Conservation (phyloP, 139 green algal genomes). For the Volvox africanus region DNA sequence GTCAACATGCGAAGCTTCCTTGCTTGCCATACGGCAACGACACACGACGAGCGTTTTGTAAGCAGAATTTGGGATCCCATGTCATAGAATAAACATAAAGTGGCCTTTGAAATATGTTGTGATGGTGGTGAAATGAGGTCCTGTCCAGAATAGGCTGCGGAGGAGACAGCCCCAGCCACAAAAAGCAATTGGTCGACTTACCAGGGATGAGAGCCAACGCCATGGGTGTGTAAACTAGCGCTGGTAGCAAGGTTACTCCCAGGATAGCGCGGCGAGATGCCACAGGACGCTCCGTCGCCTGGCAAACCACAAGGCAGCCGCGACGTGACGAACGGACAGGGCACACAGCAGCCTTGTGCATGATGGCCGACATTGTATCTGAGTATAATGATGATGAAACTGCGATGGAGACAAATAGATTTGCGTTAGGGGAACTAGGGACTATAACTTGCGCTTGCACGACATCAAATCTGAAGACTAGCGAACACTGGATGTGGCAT, state of each 20-base stretch:
- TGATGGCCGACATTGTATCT: background rate
- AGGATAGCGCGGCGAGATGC: slow-evolving; percentile 31
- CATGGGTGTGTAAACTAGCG: slow-evolving; percentile 10
- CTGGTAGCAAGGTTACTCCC: slow-evolving; percentile 6
- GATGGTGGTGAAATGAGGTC: background rate
- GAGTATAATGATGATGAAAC: background rate
- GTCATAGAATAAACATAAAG: background rate
- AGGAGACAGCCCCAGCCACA: background rate
- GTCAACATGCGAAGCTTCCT: background rate
- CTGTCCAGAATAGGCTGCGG: background rate
- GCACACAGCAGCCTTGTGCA: slow-evolving; percentile 11
- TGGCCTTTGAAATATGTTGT: background rate
- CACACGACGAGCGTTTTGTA: too few relatives aligned
- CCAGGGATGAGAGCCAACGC: slow-evolving; percentile 32
- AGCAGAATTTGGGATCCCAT: background rate
- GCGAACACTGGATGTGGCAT: too few relatives aligned
- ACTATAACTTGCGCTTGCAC: too few relatives aligned
- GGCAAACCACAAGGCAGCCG: slow-evolving; percentile 2
- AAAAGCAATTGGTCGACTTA: background rate
- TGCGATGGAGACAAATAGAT: background rate
- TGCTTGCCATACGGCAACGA: background rate
- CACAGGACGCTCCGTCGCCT: slow-evolving; percentile 1
- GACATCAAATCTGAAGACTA: too few relatives aligned
- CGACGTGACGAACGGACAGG: background rate
- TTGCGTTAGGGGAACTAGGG: too few relatives aligned